phyloP scores from a whole-genome alignment of 2,329 filamentous ascomycete species.

The Pseudocercospora fuligena region DNA sequence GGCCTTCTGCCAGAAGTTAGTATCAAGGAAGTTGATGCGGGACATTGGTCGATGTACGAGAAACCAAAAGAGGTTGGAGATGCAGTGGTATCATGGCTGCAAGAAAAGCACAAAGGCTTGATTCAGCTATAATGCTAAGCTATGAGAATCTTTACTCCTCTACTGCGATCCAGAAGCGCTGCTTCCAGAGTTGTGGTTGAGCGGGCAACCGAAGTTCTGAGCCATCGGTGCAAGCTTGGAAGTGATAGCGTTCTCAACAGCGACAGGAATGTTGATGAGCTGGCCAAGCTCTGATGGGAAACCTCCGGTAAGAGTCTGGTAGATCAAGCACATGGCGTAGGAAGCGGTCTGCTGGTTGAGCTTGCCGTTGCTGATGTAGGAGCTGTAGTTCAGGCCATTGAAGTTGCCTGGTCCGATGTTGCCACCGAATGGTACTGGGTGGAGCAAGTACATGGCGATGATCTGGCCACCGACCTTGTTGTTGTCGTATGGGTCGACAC shows the following conservation, averaged over 20 bases:
- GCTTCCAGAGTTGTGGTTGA: constrained; percentile 23
- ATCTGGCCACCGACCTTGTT: constrained; percentile 45
- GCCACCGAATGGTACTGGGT: constrained; percentile 51
- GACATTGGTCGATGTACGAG: constrained; percentile 44
- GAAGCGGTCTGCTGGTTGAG: constrained; percentile 35
- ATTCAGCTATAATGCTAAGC: neutral
- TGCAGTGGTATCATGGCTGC: constrained; percentile 16
- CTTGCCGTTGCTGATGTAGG: constrained; percentile 45
- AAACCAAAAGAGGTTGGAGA: constrained; percentile 35
- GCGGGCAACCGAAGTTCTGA: constrained; percentile 25
- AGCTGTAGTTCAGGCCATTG: constrained; percentile 37
- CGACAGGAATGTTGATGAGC: constrained; percentile 24
- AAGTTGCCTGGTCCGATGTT: constrained; percentile 25
- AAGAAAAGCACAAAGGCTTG: neutral
- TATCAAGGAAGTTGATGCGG: constrained; percentile 38
- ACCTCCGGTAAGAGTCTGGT: constrained; percentile 41
- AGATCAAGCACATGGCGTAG: constrained; percentile 46
- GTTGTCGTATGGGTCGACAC: constrained; percentile 39
- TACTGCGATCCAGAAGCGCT: constrained; percentile 15
- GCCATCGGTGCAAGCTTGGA: constrained; percentile 15
- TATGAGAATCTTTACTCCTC: neutral
- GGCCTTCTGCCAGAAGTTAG: constrained; percentile 32
- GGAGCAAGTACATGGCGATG: constrained; percentile 45
- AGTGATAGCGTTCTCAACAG: constrained; percentile 10
- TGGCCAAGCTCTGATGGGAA: constrained; percentile 23